Conservation (phyloP, 2,329 filamentous ascomycete species). For the Clonostachys chloroleuca region DNA sequence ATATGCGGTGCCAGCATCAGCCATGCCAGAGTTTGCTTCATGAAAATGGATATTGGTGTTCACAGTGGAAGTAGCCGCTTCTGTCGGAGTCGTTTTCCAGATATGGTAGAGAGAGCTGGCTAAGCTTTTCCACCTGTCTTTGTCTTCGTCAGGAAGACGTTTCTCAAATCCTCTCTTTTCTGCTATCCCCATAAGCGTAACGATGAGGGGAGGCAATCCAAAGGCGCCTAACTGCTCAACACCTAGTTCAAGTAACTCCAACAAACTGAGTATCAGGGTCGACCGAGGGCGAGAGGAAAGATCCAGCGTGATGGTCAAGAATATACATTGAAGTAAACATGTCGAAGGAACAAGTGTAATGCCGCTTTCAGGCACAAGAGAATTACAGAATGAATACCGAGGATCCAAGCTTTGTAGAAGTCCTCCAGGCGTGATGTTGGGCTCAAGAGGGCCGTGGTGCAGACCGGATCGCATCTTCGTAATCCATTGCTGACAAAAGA, state of each 20-base stretch:
- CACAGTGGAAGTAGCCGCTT: neutral
- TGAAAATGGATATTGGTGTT: neutral
- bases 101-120: constrained; percentile 16
- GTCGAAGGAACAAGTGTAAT: constrained; percentile 26
- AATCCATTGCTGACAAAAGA: too few species aligned
- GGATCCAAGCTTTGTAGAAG: constrained; percentile 24
- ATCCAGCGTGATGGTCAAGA: constrained; percentile 27
- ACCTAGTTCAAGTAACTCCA: constrained; percentile 27
- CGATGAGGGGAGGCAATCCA: constrained; percentile 25
- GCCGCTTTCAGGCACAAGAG: constrained; percentile 24
- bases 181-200: constrained; percentile 26
- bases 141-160: constrained; percentile 25
- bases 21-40: neutral
- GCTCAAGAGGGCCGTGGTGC: constrained; percentile 14
- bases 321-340: constrained; percentile 27
- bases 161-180: constrained; percentile 18
- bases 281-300: constrained; percentile 21
- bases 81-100: constrained; percentile 10
- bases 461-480: too few species aligned
- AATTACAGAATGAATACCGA: constrained; percentile 30
- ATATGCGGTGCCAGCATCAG: neutral
- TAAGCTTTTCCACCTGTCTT: constrained; percentile 19
- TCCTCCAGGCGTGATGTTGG: constrained; percentile 16
- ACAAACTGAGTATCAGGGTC: constrained; percentile 26
- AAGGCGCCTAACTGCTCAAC: constrained; percentile 21